Base-by-base conservation (phyloP, 2,329 filamentous ascomycete species). In the Lasiodiplodia hormozganensis region DNA sequence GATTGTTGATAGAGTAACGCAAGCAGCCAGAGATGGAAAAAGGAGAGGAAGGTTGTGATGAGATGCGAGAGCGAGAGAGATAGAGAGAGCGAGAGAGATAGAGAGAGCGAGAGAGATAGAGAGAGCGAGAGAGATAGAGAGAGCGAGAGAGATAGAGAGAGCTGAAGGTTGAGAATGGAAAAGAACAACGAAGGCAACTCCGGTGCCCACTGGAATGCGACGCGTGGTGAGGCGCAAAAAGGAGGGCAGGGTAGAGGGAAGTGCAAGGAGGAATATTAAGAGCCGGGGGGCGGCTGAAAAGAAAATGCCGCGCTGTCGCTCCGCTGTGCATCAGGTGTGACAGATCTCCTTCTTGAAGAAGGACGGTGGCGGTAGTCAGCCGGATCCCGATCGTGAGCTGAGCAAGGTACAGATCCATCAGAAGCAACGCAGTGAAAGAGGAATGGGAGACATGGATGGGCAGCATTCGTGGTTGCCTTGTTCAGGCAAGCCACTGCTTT, bases 321-420 rank as follows among this genome's bases (percentile, higher is more conserved):
- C 21, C 8, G n/a, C 18, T n/a, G 43, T 11, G n/a, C 43, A 47
- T 21, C 18, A 31, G 18, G 52, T 56, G 52, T 36, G 52, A 58
- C 56, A 25, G 56, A 58, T 58, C 34, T 58, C 12, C 56, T 58
- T 58, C 34, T 40, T 40, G 56, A 58, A 58, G 34, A 40, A 25
- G 25, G 10, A 4, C 34, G 52, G 52, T 36, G 18, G 23, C 16
- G 23, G 23, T 18, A 34, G 28, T 21, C 10, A 21, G 28, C 7
- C 14, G 34, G 28, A 28, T 56, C 16, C 52, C 52, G 52, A 56
- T 56, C 25, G 52, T 31, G 52, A 56, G 23, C 23, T 28, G 16
- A 18, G 34, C 28, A 31, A 11, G 51, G 51, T 28, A n/a, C 43
- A 47, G 43, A n/a, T 47, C n/a, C 43, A 8, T 21, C 43, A 11